These are phyloP conservation scores for Picea abies DNA, from an alignment of 83 land plant genomes.

Conservation along the genomic window DNA sequence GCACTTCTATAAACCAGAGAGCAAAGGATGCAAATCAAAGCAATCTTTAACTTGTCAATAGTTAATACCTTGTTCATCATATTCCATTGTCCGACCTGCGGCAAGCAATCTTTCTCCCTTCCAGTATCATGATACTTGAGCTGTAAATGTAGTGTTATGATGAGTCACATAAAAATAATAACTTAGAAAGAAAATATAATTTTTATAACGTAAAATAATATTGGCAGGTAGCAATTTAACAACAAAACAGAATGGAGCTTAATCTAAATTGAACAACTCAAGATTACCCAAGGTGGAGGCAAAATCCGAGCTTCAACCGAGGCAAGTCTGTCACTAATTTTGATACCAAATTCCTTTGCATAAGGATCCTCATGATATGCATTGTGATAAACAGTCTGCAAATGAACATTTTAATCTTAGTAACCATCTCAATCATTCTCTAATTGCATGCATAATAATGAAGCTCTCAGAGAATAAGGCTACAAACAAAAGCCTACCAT, in stretches of 20 bases:
- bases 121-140: conserved; percentile 93
- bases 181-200: no score
- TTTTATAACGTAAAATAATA: not conserved
- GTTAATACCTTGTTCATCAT: conserved; percentile 86
- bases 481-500: no score
- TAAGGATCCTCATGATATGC: conserved; percentile 71
- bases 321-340: conserved; percentile 60
- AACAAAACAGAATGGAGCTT: not conserved
- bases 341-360: conserved; percentile 65
- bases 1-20: not conserved
- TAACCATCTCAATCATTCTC: not conserved
- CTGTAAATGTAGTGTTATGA: conserved; percentile 29
- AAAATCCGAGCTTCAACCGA: conserved; percentile 83
- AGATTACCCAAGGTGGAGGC: conserved; percentile 85
- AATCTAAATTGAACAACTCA: not conserved
- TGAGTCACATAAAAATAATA: not conserved
- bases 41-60: no score
- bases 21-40: not conserved
- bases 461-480: no score
- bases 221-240: not conserved
- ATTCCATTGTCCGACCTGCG: conserved; percentile 94
- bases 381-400: conserved; percentile 80
- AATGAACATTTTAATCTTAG: not conserved
- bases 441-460: not conserved
- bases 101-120: conserved; percentile 69